phyloP scores from a whole-genome alignment of 2,329 filamentous ascomycete genomes.

The Cadophora sp. region DNA sequence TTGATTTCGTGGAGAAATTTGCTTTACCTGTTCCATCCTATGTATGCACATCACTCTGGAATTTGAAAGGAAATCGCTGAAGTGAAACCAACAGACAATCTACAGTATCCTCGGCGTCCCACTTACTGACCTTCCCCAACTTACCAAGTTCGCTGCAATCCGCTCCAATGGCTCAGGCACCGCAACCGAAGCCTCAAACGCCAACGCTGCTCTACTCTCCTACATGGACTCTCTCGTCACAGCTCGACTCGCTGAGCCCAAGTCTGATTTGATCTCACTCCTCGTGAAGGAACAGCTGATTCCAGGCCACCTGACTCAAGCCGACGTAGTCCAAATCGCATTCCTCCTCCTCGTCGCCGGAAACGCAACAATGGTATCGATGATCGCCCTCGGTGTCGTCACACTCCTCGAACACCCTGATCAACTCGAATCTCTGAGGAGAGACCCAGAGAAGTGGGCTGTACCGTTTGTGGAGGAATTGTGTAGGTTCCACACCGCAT shows the following conservation, averaged over 20 bases:
- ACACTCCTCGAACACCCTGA: conserved; percentile 52
- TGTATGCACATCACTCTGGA: conserved; percentile 40
- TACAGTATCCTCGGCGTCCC: conserved; percentile 58
- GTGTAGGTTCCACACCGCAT: conserved; percentile 55
- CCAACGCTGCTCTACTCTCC: conserved; percentile 53
- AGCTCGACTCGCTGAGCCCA: conserved; percentile 47
- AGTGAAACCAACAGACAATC: conserved; percentile 48
- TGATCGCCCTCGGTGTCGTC: conserved; percentile 55
- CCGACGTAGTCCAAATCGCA: conserved; percentile 51
- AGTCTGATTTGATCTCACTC: conserved; percentile 55
- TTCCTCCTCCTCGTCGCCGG: conserved; percentile 58
- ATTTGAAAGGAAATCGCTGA: conserved; percentile 3
- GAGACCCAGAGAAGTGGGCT: conserved; percentile 46
- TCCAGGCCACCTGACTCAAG: conserved; percentile 42
- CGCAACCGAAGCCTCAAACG: conserved; percentile 52
- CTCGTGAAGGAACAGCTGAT: conserved; percentile 41
- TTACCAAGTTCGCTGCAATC: conserved; percentile 55
- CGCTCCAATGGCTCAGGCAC: conserved; percentile 55
- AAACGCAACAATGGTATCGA: conserved; percentile 59
- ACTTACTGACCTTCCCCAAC: conserved; percentile 52
- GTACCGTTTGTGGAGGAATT: conserved; percentile 54
- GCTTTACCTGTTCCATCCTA: conserved; percentile 56
- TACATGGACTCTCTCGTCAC: conserved; percentile 54
- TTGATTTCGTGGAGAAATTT: conserved; percentile 55
- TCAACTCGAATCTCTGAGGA: conserved; percentile 51